Conservation (phyloP, 768 basidiomycete species). For the Lactarius quietus region DNA sequence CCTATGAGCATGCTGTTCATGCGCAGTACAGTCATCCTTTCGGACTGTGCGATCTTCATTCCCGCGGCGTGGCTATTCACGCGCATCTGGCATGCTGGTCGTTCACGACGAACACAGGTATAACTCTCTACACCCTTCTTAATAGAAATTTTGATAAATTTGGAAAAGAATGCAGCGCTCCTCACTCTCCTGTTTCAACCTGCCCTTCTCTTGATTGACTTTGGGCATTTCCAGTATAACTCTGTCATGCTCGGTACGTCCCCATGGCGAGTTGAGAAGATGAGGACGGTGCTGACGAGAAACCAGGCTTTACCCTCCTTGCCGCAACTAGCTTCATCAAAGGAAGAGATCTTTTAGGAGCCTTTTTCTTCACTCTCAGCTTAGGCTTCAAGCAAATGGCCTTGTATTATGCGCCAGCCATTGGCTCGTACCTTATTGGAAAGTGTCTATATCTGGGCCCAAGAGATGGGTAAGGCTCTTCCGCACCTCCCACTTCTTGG, state of each 20-base stretch:
- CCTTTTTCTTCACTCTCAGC: constrained; percentile 76
- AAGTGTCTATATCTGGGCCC: constrained; percentile 85
- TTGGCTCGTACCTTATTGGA: constrained; percentile 87
- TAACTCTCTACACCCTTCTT: constrained; percentile 18
- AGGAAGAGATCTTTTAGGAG: constrained; percentile 70
- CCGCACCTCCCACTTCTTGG: background rate
- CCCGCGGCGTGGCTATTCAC: constrained; percentile 69
- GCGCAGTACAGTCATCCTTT: constrained; percentile 67
- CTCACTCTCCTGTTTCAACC: constrained; percentile 79
- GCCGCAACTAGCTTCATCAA: constrained; percentile 66
- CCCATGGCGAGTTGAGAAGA: background rate
- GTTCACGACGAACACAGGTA: constrained; percentile 80
- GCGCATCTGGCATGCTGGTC: constrained; percentile 57
- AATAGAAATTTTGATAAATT: background rate
- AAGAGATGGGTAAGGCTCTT: constrained; percentile 56
- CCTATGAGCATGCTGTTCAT: constrained; percentile 68
- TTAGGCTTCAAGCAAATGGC: constrained; percentile 97
- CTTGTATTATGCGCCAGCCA: constrained; percentile 86
- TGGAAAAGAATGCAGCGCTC: constrained; percentile 56
- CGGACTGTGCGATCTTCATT: constrained; percentile 72
- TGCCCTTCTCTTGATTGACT: constrained; percentile 78
- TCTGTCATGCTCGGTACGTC: constrained; percentile 82
- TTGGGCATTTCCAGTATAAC: constrained; percentile 96
- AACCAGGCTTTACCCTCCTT: constrained; percentile 61
- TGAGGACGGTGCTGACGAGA: background rate